Conservation (phyloP, 768 basidiomycete species). For the Asterophora parasitica region DNA sequence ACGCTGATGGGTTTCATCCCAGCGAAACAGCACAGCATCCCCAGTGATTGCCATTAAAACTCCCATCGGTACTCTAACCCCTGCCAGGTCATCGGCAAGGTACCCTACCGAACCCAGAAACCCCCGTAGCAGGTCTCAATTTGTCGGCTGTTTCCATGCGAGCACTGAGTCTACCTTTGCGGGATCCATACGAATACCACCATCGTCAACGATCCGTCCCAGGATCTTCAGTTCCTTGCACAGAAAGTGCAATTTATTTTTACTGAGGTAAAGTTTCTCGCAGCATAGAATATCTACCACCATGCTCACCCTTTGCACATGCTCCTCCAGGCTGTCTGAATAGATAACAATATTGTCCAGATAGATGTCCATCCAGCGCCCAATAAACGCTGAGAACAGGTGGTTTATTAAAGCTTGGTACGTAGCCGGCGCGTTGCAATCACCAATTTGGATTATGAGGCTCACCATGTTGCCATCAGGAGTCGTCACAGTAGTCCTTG, state of each 20-base stretch:
- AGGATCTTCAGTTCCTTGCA: slow-evolving; percentile 24
- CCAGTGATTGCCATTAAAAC: slow-evolving; percentile 19
- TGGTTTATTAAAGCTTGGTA: slow-evolving; percentile 40
- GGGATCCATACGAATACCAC: slow-evolving; percentile 34
- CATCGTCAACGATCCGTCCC: slow-evolving; percentile 27
- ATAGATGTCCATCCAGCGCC: slow-evolving; percentile 22
- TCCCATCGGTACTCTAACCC: slow-evolving; percentile 26
- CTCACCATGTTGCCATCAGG: slow-evolving; percentile 43
- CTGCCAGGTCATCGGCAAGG: slow-evolving; percentile 21
- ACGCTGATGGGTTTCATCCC: slow-evolving; percentile 19
- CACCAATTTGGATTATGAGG: slow-evolving; percentile 27
- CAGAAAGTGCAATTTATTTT: slow-evolving; percentile 24
- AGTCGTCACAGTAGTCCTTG: slow-evolving; percentile 24
- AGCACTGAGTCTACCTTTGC: slow-evolving; percentile 32
- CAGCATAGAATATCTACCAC: slow-evolving; percentile 23
- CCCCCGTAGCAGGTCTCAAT: slow-evolving; percentile 22
- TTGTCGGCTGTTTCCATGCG: slow-evolving; percentile 24
- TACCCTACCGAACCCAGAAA: slow-evolving; percentile 35
- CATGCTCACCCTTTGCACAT: slow-evolving; percentile 22
- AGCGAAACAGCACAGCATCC: slow-evolving; percentile 18
- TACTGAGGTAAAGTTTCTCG: slow-evolving; percentile 25
- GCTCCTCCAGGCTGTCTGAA: slow-evolving; percentile 31
- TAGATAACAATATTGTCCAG: slow-evolving; percentile 39
- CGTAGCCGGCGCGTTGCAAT: slow-evolving; percentile 35
- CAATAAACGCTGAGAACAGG: slow-evolving; percentile 24